These are phyloP conservation scores for Neonectria ditissima DNA, from an alignment of 2,329 filamentous ascomycete genomes.

Conservation along the genomic window DNA sequence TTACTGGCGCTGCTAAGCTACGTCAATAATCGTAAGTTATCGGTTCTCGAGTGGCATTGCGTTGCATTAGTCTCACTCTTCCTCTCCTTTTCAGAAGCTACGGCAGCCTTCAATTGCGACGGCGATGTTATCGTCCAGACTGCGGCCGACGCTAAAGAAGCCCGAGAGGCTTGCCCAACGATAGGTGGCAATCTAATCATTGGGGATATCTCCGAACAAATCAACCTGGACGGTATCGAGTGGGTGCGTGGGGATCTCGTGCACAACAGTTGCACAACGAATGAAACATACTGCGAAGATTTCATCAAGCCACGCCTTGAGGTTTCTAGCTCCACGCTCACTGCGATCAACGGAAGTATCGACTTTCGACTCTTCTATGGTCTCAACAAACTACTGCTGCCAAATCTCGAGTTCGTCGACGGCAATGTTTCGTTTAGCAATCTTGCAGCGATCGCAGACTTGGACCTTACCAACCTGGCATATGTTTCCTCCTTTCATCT, in stretches of 20 bases:
- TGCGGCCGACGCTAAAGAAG: background rate
- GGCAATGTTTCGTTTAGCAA: background rate
- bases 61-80: too few relatives aligned
- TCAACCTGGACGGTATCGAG: conserved; percentile 3
- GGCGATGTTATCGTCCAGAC: background rate
- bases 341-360: background rate
- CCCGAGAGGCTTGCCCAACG: background rate
- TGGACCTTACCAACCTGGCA: background rate
- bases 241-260: background rate
- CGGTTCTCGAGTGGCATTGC: too few relatives aligned
- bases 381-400: background rate
- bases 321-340: conserved; percentile 1
- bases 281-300: background rate
- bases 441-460: background rate
- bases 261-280: background rate
- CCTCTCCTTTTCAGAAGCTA: conserved; percentile 5
- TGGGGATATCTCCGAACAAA: background rate
- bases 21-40: too few relatives aligned
- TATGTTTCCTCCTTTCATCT: background rate
- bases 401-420: background rate
- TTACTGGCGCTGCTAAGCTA: too few relatives aligned
- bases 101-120: background rate
- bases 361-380: background rate
- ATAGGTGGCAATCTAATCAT: background rate
- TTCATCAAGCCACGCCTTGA: background rate